Base-by-base conservation (phyloP, 441 rosid genomes). In the Erodium trifolium region DNA sequence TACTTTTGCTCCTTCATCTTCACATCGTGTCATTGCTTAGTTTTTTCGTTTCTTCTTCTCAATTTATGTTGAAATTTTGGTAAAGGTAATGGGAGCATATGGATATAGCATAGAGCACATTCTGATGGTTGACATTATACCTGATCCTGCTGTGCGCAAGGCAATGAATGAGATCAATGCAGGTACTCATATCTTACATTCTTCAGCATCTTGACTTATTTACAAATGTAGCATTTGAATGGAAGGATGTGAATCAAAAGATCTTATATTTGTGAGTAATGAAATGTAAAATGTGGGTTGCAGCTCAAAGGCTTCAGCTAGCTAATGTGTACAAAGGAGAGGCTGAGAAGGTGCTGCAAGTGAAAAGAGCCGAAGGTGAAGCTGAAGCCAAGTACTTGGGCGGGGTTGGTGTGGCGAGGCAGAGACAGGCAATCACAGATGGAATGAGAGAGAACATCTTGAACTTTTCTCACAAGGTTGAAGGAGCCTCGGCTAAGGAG, bases 151-250 rank as follows among this genome's bases (percentile, higher is more conserved):
- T 67, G 98, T 94, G n/a, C 93, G 98, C 73, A 85, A 75, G 81
- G 98, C 99, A 18, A 92, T 94, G 99, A 94, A 94, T 51, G 99
- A 94, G 83, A 94, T 94, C 71, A 94, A 94, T 78, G 99, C 27
- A 23, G 27, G 27, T 23, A 23, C 27, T 23, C 27, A 23, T 23
- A 23, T 23, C 27, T 23, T 23, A 23, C 27, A 23, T 23, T 23
- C 27, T 23, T 23, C 27, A 23, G 27, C 27, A 23, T 23, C 27
- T 23, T 23, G 27, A 23, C 27, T 0, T 23, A 23, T 2, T 23
- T 23, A 23, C 27, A 23, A 23, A 23, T 23, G 27, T 23, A 23
- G 27, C 27, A 23, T 23, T 23, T 23, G 27, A 23, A 23, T 23
- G 27, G 27, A 23, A 23, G 27, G 27, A 23, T 23, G 27, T 23